Conservation (phyloP, 1,139 yeast species). For the Hyphopichia wangnamkhiaoensis region DNA sequence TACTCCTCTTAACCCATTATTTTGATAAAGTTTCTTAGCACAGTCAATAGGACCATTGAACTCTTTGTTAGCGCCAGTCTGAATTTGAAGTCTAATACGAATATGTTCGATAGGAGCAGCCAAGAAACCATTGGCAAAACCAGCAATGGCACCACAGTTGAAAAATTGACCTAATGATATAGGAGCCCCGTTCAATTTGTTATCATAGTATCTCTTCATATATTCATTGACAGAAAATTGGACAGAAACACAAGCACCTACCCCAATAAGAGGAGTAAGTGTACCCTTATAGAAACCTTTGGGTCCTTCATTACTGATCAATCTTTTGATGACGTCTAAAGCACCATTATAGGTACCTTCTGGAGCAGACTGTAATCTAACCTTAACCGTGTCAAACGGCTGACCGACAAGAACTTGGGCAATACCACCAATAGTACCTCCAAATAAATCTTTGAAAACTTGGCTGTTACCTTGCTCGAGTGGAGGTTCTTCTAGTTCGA, state of each 20-base stretch:
- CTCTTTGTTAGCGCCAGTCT: constrained; percentile 48
- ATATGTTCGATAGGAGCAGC: constrained; percentile 94
- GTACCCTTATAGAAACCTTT: constrained; percentile 89
- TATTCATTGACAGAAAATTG: constrained; percentile 83
- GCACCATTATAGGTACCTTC: constrained; percentile 77
- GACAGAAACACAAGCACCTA: constrained; percentile 91
- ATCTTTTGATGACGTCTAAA: constrained; percentile 68
- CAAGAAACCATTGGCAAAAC: constrained; percentile 81
- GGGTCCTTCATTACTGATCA: constrained; percentile 74
- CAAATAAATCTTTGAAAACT: constrained; percentile 77
- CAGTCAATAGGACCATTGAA: constrained; percentile 84
- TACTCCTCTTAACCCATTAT: constrained; percentile 60
- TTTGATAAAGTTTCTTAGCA: constrained; percentile 54
- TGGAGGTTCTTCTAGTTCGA: constrained; percentile 51
- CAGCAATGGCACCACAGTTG: constrained; percentile 83
- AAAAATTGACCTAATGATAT: constrained; percentile 62
- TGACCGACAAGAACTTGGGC: constrained; percentile 96
- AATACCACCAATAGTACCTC: constrained; percentile 92
- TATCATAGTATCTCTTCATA: constrained; percentile 76
- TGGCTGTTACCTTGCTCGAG: constrained; percentile 44
- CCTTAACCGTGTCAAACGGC: constrained; percentile 94
- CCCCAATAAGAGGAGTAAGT: constrained; percentile 79
- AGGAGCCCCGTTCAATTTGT: constrained; percentile 40
- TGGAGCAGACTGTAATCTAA: constrained; percentile 82
- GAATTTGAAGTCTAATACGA: constrained; percentile 88